Base-by-base conservation (phyloP, 73 alveolate species). In the Symbiodinium pilosum region DNA sequence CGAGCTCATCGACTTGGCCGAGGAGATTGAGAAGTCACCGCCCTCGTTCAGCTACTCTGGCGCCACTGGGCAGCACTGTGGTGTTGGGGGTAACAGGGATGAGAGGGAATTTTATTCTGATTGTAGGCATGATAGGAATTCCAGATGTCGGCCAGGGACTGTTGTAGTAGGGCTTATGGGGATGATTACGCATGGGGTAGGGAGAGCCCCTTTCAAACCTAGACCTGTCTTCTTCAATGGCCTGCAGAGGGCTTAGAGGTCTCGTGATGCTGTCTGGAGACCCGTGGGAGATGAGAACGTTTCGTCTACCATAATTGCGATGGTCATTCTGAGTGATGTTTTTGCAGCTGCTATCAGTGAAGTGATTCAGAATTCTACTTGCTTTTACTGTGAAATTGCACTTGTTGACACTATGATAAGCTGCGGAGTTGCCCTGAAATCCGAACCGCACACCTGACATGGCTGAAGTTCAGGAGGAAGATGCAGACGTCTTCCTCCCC, bases 1-100 rank as follows among this genome's bases (percentile, higher is more conserved):
- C 12, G 97, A 91, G 43, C 88, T 91, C 34, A 42, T 91, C n/a
- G 97, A 91, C 89, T 28, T 91, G 71, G 84, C 83, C 52, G 88
- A 91, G 38, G 97, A 91, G 97, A 91, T 91, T 56, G 97, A 68
- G 77, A 91, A 91, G 68, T 91, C 88, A 54, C 97, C 97, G 54
- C 88, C 97, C 12, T 43, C 88, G 54, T 91, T 42, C 88, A 42
- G 54, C 87, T 91, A 91, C 88, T 69, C 88, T 54, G 97, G 97
- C 41, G 97, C 39, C 32, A 20, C 97, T 68, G 20, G 97, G 97
- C 44, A 0, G 77, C 56, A 52, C 30, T 26, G 91, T 40, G 84
- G 84, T 69, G 84, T 69, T 69, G 84, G 21, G 84, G 77, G 20
- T 24, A 56, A 30, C n/a, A n/a, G n/a, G n/a, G n/a, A n/a, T n/a